Base-by-base conservation (phyloP, 1,284 basidiomycete genomes). In the Gomphus bonarii region DNA sequence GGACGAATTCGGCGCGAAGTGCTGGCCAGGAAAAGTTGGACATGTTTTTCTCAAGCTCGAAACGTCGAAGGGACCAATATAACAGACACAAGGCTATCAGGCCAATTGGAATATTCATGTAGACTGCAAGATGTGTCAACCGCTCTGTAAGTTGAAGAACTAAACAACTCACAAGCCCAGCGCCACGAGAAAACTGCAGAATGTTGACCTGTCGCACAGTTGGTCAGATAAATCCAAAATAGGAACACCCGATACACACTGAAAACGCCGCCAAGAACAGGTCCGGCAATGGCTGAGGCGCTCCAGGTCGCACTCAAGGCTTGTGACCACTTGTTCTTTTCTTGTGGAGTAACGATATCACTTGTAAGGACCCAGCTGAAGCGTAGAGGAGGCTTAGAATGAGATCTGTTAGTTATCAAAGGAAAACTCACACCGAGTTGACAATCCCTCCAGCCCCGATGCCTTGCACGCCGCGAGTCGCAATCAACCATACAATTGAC, bases 381-480 rank as follows among this genome's bases (percentile, higher is more conserved):
- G 25, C 16, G 7, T 7, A 30, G 12, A 4, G 20, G 22, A 9
- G 40, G 30, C 8, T 36, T 35, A 47, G 57, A 18, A 18, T 51
- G 9, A 14, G 20, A 51, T 38, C 12, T 18, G 35, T 42, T 5
- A n/a, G 51, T 4, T 18, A 22, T 40, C 16, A 14, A 16, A 28
- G 25, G 25, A 28, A 28, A 28, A 35, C 57, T 18, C 25, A 58
- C 57, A 91, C 87, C 47, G 84, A 76, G 62, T 79, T 82, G 47
- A 90, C 88, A 60, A 91, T 89, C 10, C 88, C 88, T 49, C 88
- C 88, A 18, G 82, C 88, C 22, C 88, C 88, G 58, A 86, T 72
- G 44, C 87, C 87, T 61, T 85, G 83, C 48, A 84, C 56, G 38
- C 75, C 81, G 38, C 81, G 74, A 50, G 75, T 75, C 20, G 75